Evolutionary conservation across 139 green algal genomes (phyloP).

Genomic region (Chlamydomonas eustigma): DNA sequence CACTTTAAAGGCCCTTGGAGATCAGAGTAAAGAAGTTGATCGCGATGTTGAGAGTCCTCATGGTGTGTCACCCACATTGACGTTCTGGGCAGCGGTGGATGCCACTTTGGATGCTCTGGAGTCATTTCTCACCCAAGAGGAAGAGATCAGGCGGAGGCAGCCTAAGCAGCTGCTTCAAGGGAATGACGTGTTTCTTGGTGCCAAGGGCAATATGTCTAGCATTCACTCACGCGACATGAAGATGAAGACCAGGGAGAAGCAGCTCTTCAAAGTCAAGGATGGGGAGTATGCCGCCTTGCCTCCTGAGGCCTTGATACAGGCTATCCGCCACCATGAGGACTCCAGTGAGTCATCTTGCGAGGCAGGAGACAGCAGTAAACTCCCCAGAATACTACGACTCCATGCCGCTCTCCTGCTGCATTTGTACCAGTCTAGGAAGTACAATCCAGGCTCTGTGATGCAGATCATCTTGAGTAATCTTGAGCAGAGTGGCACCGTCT

Average conservation of each 20-base stretch:
- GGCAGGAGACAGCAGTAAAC: neutral
- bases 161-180: too few species aligned
- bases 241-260: neutral
- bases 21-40: neutral
- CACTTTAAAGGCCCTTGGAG: neutral
- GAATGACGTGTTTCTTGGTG: neutral
- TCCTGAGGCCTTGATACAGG: neutral
- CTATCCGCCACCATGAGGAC: neutral
- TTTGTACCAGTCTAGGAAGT: slow-evolving; percentile 46
- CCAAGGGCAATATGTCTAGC: too few species aligned
- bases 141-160: too few species aligned
- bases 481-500: neutral
- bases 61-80: too few species aligned
- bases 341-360: too few species aligned
- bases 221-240: too few species aligned
- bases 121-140: neutral
- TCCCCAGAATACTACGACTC: slow-evolving; percentile 19
- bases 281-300: neutral
- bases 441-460: slow-evolving; percentile 39
- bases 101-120: neutral
- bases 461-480: slow-evolving; percentile 1
- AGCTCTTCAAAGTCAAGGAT: neutral
- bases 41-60: neutral
- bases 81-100: neutral
- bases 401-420: slow-evolving; percentile 47